phyloP scores from a whole-genome alignment of 192 early-diverging fungal genomes.

The Obelidium mucronatum region DNA sequence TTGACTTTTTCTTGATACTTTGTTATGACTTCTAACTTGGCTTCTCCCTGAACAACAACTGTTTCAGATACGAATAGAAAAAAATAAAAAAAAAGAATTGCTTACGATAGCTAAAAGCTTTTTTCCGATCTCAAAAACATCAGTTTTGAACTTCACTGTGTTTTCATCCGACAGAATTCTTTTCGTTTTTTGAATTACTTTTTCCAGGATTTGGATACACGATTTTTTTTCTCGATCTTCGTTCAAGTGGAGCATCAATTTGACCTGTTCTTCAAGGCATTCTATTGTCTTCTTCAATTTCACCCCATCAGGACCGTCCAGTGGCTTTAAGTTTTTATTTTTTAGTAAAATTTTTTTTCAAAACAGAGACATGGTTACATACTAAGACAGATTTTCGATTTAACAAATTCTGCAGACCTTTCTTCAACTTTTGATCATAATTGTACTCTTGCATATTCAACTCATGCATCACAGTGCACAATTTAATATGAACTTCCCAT shows the following conservation, averaged over 20 bases:
- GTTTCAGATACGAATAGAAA: neutral
- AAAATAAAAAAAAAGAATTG: neutral
- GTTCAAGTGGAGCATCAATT: constrained; percentile 26
- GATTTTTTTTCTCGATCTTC: constrained; percentile 48
- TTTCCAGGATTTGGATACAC: constrained; percentile 33
- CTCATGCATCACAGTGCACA: constrained; percentile 78
- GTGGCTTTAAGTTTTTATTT: neutral
- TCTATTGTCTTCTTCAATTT: constrained; percentile 44
- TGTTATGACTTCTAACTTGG: constrained; percentile 34
- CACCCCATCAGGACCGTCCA: constrained; percentile 45
- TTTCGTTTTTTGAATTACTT: constrained; percentile 24
- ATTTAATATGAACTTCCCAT: constrained; percentile 80
- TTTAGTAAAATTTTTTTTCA: neutral
- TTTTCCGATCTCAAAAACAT: constrained; percentile 37
- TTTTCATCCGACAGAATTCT: constrained; percentile 32
- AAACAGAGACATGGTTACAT: neutral
- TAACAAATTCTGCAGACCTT: constrained; percentile 59
- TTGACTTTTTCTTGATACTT: constrained; percentile 29
- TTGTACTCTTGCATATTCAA: constrained; percentile 51
- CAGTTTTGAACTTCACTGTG: constrained; percentile 21
- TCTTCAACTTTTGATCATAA: constrained; percentile 69
- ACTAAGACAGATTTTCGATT: constrained; percentile 53
- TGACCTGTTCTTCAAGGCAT: constrained; percentile 35
- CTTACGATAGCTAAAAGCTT: constrained; percentile 38
- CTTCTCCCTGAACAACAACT: constrained; percentile 22